These are phyloP conservation scores for Brassica cretica DNA, from an alignment of 345 rosid genomes.

Conservation along the genomic window DNA sequence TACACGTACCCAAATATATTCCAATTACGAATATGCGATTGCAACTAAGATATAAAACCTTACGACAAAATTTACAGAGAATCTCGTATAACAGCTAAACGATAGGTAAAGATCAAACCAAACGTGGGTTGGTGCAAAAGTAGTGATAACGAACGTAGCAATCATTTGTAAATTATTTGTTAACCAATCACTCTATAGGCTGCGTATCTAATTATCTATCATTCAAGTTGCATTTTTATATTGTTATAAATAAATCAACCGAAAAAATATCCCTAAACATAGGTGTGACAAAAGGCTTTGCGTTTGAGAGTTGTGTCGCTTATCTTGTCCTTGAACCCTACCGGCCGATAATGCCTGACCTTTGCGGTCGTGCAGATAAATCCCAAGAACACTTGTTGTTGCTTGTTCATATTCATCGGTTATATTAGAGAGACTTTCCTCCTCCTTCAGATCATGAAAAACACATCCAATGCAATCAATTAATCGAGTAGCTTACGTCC, in stretches of 20 bases:
- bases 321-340: not conserved
- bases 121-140: conserved; percentile 15
- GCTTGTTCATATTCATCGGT: not conserved
- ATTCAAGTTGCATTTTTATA: not conserved
- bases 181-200: not conserved
- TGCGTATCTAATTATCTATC: not conserved
- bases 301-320: not conserved
- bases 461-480: not conserved
- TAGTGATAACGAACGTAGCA: not conserved
- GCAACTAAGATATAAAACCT: conserved; percentile 10
- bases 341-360: not conserved
- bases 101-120: not conserved
- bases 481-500: no score
- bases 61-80: not conserved
- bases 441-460: not conserved
- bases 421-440: not conserved
- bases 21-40: not conserved
- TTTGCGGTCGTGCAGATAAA: not conserved
- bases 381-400: not conserved
- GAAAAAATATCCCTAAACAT: not conserved
- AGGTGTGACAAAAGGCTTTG: not conserved
- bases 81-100: not conserved
- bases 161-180: not conserved
- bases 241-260: not conserved
- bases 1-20: conserved; percentile 13